phyloP scores from a whole-genome alignment of 106 monocot species.

The Narthecium ossifragum region DNA sequence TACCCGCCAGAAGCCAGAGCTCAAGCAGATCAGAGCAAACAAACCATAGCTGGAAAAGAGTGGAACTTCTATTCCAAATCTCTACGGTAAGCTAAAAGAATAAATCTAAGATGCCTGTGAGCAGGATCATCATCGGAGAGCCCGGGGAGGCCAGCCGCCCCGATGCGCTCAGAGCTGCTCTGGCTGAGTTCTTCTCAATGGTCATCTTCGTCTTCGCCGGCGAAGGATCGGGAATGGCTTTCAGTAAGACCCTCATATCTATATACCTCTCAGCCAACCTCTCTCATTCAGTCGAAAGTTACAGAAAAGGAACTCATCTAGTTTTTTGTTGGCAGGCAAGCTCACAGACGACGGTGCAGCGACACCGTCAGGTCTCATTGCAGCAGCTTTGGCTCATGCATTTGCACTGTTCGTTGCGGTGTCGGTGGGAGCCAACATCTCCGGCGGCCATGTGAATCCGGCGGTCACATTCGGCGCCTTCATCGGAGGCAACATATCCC shows the following conservation, averaged over 20 bases:
- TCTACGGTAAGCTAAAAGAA: too few relatives aligned
- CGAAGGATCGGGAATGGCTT: slow-evolving; percentile 43
- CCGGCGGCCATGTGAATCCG: slow-evolving; percentile 50
- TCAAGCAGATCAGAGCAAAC: too few relatives aligned
- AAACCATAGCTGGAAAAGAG: too few relatives aligned
- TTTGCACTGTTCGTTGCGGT: slow-evolving; percentile 51
- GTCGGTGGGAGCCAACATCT: slow-evolving; percentile 43
- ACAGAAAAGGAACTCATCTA: background rate
- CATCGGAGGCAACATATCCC: slow-evolving; percentile 47
- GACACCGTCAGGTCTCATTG: slow-evolving; percentile 29
- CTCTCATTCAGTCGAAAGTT: background rate
- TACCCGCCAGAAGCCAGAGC: too few relatives aligned
- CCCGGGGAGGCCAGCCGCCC: slow-evolving; percentile 21
- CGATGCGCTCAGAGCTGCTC: slow-evolving; percentile 21
- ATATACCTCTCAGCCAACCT: too few relatives aligned
- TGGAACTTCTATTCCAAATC: too few relatives aligned
- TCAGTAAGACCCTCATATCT: slow-evolving; percentile 4
- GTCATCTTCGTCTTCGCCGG: slow-evolving; percentile 46
- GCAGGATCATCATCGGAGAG: slow-evolving; percentile 23
- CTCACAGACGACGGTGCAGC: slow-evolving; percentile 17
- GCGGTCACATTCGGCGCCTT: slow-evolving; percentile 58
- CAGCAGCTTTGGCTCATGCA: slow-evolving; percentile 31
- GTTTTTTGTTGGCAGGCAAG: slow-evolving; percentile 19
- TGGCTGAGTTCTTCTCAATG: slow-evolving; percentile 43
- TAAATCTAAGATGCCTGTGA: slow-evolving; percentile 37